Evolutionary conservation across 805 yeast species (phyloP), one percentile per base, ranked within the genome.

Genomic region (Pichia ethanolica): DNA sequence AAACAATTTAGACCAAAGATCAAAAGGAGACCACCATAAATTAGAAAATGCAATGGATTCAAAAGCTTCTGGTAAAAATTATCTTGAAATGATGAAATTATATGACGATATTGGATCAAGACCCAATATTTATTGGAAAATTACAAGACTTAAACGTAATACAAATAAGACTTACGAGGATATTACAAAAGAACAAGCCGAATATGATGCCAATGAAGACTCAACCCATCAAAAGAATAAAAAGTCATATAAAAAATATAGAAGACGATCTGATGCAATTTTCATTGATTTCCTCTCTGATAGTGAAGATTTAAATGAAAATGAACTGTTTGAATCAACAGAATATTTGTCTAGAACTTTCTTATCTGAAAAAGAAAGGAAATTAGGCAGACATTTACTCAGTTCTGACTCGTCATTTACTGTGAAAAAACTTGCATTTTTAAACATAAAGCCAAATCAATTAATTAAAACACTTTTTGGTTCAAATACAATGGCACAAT

Each of bases 21-120:
- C 12, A 34, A 42, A 39, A 7, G 26, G 26, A 4, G 11, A 27
- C 28, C 9, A 30, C 32, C 2, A 6, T 30, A 7, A 1, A 30
- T 30, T 30, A 30, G 11, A 12, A 7, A 30, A 39, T 25, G 33
- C n/a, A 42, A 3, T 41, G 6, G 7, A 28, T 30, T 25, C 44
- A 14, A 35, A 5, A 6, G 40, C 34, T 13, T 30, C 33, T 25
- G 41, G 12, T 5, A 69, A 72, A 28, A 65, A 71, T 47, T 80
- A 77, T 52, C 61, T 67, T 33, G 77, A 75, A 51, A 64, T 77
- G 44, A 71, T 78, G 77, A 84, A 89, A 3, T 85, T 88, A 62
- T 89, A 89, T 65, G 96, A 89, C 62, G 81, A 73, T 34, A 85
- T 81, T 62, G 90, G 97, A 97, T 78, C 95, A 32, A 97, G 97